Percentiles rank a stretch among this genome's conserved stretches.
phyloP scores from a whole-genome alignment of 495 filamentous ascomycete genomes.

The Trichoderma asperelloides region DNA sequence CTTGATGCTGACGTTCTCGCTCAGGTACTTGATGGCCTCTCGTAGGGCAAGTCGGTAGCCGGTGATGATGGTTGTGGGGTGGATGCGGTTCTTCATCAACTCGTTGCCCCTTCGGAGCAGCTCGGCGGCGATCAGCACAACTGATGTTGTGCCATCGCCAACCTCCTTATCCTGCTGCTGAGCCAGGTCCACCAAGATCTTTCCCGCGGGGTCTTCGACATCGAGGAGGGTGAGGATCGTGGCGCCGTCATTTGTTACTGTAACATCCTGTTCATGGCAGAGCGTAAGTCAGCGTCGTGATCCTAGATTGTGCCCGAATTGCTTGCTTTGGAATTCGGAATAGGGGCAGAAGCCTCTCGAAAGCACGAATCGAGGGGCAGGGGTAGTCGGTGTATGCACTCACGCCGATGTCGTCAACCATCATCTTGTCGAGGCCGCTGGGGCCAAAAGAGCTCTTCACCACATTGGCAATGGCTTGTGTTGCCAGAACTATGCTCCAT shows the following conservation, averaged over 20 bases:
- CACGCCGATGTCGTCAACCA: constrained; percentile 99
- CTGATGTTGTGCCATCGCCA: constrained; percentile 95
- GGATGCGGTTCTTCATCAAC: constrained; percentile 98
- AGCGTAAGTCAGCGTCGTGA: neutral
- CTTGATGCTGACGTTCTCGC: constrained; percentile 91
- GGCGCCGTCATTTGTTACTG: constrained; percentile 97
- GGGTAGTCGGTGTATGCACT: constrained; percentile 20
- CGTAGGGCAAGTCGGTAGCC: constrained; percentile 92
- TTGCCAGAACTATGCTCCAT: constrained; percentile 65
- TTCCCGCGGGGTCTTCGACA: constrained; percentile 95
- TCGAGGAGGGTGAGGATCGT: constrained; percentile 92
- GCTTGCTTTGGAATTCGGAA: constrained; percentile 8
- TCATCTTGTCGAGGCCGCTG: constrained; percentile 98
- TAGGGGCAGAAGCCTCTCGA: constrained; percentile 8
- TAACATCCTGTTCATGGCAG: constrained; percentile 66
- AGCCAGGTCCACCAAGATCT: constrained; percentile 94
- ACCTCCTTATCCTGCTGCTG: constrained; percentile 99
- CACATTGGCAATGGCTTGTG: constrained; percentile 95
- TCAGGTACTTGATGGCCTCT: constrained; percentile 98
- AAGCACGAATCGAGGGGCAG: neutral
- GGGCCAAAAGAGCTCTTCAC: constrained; percentile 98
- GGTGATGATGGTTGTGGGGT: constrained; percentile 98
- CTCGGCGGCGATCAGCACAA: constrained; percentile 94
- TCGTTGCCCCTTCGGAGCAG: constrained; percentile 92
- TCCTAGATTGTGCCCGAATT: constrained; percentile 1